phyloP scores from a whole-genome alignment of 164 flowering plant genomes.

The Magnolia sinica region DNA sequence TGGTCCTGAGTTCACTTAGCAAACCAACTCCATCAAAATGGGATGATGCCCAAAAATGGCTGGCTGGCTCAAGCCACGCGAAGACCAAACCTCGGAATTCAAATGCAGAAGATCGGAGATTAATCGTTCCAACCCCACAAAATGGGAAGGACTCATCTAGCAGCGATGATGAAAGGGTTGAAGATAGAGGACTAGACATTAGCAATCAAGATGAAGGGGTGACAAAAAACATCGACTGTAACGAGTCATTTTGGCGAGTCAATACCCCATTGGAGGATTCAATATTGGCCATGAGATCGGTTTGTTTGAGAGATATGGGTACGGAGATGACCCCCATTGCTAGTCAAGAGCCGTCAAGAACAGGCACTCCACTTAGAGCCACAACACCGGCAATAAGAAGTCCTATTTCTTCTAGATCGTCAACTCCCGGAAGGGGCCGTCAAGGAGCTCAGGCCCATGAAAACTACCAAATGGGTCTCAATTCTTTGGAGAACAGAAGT shows the following conservation, averaged over 20 bases:
- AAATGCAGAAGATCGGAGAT: slow-evolving; percentile 79
- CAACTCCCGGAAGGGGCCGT: slow-evolving; percentile 57
- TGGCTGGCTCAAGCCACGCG: slow-evolving; percentile 52
- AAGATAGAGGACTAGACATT: slow-evolving; percentile 7
- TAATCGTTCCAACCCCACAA: slow-evolving; percentile 67
- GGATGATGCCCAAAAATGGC: slow-evolving; percentile 99
- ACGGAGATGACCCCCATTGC: slow-evolving; percentile 97
- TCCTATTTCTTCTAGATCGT: slow-evolving; percentile 69
- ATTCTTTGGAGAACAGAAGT: slow-evolving; percentile 29
- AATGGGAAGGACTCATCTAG: slow-evolving; percentile 43
- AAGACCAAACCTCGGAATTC: slow-evolving; percentile 69
- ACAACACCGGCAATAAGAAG: slow-evolving; percentile 63
- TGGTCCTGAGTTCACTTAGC: slow-evolving; percentile 37
- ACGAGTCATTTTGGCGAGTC: slow-evolving; percentile 61
- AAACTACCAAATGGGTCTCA: slow-evolving; percentile 25
- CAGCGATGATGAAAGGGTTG: slow-evolving; percentile 23
- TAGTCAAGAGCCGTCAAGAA: slow-evolving; percentile 91
- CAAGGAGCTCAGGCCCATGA: slow-evolving; percentile 35
- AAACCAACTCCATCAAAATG: slow-evolving; percentile 94
- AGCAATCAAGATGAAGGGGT: slow-evolving; percentile 36
- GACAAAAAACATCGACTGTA: slow-evolving; percentile 67
- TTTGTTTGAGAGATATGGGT: slow-evolving; percentile 93
- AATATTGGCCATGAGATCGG: slow-evolving; percentile 46
- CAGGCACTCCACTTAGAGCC: slow-evolving; percentile 77
- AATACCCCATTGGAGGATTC: slow-evolving; percentile 39